Conservation (phyloP, 768 basidiomycete genomes). For the Boletus insuetus region DNA sequence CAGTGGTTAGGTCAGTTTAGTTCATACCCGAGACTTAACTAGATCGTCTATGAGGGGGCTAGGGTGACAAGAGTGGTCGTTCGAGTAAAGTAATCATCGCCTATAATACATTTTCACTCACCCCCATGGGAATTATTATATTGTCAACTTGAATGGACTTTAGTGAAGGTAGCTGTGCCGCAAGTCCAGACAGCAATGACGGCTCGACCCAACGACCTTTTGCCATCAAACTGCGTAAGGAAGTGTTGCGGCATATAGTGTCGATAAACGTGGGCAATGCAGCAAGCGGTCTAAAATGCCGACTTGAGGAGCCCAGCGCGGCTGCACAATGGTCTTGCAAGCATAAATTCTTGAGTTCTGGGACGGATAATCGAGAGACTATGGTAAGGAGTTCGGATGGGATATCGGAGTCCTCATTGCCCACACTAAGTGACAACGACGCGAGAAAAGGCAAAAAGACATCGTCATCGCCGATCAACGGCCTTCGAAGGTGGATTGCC, state of each 20-base stretch:
- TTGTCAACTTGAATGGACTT: slow-evolving; percentile 14
- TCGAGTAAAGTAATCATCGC: slow-evolving; percentile 1
- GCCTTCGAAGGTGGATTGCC: slow-evolving; percentile 10
- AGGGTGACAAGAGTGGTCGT: slow-evolving; percentile 3
- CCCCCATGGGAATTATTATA: slow-evolving; percentile 1
- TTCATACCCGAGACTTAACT: neutral
- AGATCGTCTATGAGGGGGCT: neutral
- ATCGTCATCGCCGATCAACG: slow-evolving; percentile 27
- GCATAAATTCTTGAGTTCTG: slow-evolving; percentile 45
- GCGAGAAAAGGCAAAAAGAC: slow-evolving; percentile 46
- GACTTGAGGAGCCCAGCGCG: neutral
- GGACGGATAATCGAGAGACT: slow-evolving; percentile 48
- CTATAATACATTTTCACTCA: slow-evolving; percentile 7
- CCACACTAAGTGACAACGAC: slow-evolving; percentile 48
- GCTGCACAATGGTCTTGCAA: slow-evolving; percentile 41
- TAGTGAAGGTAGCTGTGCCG: slow-evolving; percentile 11
- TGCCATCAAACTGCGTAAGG: slow-evolving; percentile 9
- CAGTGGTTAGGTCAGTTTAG: slow-evolving; percentile 5
- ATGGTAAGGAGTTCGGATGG: slow-evolving; percentile 58
- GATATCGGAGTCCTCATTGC: slow-evolving; percentile 58
- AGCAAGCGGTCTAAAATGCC: slow-evolving; percentile 35
- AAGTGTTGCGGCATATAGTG: slow-evolving; percentile 3
- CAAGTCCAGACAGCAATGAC: slow-evolving; percentile 10
- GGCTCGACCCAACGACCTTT: slow-evolving; percentile 31
- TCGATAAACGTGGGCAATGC: slow-evolving; percentile 30